These are phyloP conservation scores for Jasminum sambac DNA, from an alignment of 257 asterid genomes.

Conservation along the genomic window DNA sequence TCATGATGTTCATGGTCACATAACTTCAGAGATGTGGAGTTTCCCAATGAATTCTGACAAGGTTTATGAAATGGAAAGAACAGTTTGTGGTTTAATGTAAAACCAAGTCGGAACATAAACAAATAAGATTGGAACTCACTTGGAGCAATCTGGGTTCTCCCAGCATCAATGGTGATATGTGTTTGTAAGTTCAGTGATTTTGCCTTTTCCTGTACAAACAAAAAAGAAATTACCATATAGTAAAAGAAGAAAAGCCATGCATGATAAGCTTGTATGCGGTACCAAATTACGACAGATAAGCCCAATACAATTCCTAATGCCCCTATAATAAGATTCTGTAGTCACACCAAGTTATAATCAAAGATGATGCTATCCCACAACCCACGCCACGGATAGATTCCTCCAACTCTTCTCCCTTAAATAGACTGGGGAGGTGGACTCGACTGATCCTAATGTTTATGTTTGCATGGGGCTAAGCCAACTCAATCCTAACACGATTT, in stretches of 20 bases:
- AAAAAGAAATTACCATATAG: conserved; percentile 13
- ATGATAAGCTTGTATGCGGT: conserved; percentile 11
- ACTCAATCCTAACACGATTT: neutral
- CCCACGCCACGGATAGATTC: neutral
- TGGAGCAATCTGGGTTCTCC: conserved; percentile 97
- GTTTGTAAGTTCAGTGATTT: conserved; percentile 74
- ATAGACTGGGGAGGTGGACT: neutral
- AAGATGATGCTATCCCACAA: neutral
- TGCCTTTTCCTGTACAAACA: conserved; percentile 69
- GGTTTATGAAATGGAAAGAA: neutral
- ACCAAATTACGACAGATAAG: conserved; percentile 3
- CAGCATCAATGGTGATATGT: conserved; percentile 88
- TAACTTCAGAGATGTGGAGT: neutral
- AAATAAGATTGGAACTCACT: conserved; percentile 50
- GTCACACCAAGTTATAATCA: neutral
- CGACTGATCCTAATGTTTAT: neutral
- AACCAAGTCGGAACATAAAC: conserved; percentile 10
- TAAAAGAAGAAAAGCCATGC: neutral
- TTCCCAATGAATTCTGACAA: neutral
- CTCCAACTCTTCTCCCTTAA: neutral
- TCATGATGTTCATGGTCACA: neutral
- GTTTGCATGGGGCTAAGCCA: neutral
- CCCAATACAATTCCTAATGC: neutral
- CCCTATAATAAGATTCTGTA: neutral
- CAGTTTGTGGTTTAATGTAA: neutral